These are phyloP conservation scores for Babesia gibsoni DNA, from an alignment of 169 alveolate genomes.

Conservation along the genomic window DNA sequence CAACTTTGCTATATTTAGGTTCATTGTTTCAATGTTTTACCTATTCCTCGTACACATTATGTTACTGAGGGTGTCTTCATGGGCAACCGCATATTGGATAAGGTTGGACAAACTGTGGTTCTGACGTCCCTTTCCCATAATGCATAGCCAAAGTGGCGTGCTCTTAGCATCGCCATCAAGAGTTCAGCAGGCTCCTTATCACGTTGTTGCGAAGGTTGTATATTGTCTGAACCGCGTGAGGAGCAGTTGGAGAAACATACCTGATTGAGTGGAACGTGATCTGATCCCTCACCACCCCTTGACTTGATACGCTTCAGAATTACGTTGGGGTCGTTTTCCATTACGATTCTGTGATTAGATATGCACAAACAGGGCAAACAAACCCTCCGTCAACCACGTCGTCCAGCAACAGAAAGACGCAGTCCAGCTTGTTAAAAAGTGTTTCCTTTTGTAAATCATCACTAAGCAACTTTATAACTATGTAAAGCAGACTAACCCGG, in stretches of 20 bases:
- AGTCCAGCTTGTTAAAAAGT: constrained; percentile 64
- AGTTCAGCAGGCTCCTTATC: constrained; percentile 53
- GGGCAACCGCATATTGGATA: no score
- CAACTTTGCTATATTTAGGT: constrained; percentile 13
- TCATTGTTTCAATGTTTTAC: background rate
- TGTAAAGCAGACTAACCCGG: constrained; percentile 28
- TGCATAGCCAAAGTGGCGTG: no score
- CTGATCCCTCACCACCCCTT: constrained; percentile 42
- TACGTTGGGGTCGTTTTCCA: constrained; percentile 55
- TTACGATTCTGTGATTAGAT: constrained; percentile 27
- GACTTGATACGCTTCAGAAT: constrained; percentile 44
- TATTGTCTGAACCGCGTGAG: constrained; percentile 36
- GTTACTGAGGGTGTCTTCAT: no score
- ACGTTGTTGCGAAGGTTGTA: constrained; percentile 63
- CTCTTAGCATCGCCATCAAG: no score
- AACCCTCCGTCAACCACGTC: constrained; percentile 77
- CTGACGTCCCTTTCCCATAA: no score
- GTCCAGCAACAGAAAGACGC: constrained; percentile 69
- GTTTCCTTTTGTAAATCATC: constrained; percentile 61
- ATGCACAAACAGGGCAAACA: background rate
- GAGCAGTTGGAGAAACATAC: background rate
- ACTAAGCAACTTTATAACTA: background rate
- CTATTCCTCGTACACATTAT: no score
- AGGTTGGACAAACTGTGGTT: no score
- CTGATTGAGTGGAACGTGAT: constrained; percentile 58